Conservation (phyloP, 371 early-diverging fungal genomes). For the Mucor saturninus region DNA sequence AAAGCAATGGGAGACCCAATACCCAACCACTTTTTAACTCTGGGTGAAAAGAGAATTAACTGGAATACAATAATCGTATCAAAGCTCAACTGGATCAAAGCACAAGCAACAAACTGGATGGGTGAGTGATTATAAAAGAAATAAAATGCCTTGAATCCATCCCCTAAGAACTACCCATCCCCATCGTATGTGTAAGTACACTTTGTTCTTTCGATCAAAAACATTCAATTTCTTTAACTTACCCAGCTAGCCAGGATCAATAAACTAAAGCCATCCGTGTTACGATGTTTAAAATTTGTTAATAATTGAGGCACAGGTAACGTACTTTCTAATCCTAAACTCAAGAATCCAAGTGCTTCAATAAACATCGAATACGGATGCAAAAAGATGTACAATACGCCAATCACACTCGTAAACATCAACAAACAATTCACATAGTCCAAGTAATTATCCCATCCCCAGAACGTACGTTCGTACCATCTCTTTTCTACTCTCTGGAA, state of each 20-base stretch:
- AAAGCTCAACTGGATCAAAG: conserved; percentile 62
- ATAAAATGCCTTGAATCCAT: conserved; percentile 69
- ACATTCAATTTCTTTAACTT: not conserved
- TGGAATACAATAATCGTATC: conserved; percentile 63
- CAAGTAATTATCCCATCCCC: conserved; percentile 45
- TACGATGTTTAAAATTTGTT: conserved; percentile 54
- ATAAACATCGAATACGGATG: conserved; percentile 38
- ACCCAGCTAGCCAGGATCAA: conserved; percentile 54
- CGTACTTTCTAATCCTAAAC: conserved; percentile 65
- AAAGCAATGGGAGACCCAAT: conserved; percentile 1
- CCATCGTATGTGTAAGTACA: too few relatives aligned
- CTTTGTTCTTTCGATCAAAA: too few relatives aligned
- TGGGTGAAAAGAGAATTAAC: conserved; percentile 52
- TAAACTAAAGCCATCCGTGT: conserved; percentile 62
- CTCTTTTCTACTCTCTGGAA: conserved; percentile 13
- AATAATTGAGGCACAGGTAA: conserved; percentile 67
- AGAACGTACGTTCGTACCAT: conserved; percentile 30
- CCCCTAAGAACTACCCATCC: conserved; percentile 57
- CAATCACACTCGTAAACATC: conserved; percentile 38
- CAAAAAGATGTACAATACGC: conserved; percentile 42
- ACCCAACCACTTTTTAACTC: conserved; percentile 35
- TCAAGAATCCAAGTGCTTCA: conserved; percentile 45
- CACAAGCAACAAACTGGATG: conserved; percentile 69
- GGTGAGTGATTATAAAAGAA: conserved; percentile 60
- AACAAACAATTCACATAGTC: conserved; percentile 58